Base-by-base conservation (phyloP, 306 rosid species). In the Argentina anserina region DNA sequence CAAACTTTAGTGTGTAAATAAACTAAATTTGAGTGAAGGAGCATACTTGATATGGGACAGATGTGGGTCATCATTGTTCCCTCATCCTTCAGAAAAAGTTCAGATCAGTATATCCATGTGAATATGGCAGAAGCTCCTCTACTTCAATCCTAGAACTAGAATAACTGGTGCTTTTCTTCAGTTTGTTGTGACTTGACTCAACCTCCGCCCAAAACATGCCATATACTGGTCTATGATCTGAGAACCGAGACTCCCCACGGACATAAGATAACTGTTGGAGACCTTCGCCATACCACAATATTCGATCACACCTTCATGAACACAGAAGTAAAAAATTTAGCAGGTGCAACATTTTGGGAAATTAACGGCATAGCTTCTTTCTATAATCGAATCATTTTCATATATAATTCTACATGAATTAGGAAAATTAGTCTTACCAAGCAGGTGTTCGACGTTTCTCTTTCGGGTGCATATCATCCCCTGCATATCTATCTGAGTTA, bases 361-460 rank as follows among this genome's bases (percentile, higher is more conserved):
- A 42, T 3, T 42, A 25, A 5, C 21, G 15, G 34, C 52, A 37
- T 29, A 2, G 3, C 23, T 33, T 21, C 39, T 41, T n/a, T 52
- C 13, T 14, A 70, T 0, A 36, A 50, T 49, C 46, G 23, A 3
- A 62, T 42, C 26, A 60, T 28, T 18, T 47, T 49, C 58, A 23
- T 75, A 37, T 26, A 71, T 43, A 53, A 33, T 17, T 75, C 14
- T 55, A 50, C 23, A 6, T 29, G 78, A 9, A 63, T 70, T 36
- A 39, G 56, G 79, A 69, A 59, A 63, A 71, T 78, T 73, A 31
- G 75, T 80, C 84, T 82, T 82, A 95, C 99, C 99, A 95, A 61
- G 99, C 99, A 56, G 99, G 99, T 43, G 96, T 95, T 80, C 99
- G 86, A 37, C 96, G 92, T 83, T 95, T 95, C 81, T 95, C 97